Evolutionary conservation across 768 basidiomycete genomes (phyloP).

Genomic region (Chiua virens): DNA sequence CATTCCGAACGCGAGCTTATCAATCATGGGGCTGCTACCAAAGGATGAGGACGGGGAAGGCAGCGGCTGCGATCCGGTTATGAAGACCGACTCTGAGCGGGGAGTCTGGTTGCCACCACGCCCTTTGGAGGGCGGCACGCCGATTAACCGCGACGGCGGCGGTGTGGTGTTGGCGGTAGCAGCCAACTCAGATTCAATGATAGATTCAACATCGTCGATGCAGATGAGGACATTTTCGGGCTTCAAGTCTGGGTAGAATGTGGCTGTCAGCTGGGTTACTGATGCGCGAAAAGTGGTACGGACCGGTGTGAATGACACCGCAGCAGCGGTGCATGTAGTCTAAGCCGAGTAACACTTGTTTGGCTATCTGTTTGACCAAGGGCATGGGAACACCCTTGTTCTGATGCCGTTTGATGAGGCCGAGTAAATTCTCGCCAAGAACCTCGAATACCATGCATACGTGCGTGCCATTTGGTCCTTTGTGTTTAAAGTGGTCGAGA

Average conservation of each 20-base stretch:
- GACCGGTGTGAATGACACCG: conserved; percentile 93
- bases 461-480: conserved; percentile 94
- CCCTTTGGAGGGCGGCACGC: conserved; percentile 91
- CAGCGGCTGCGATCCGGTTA: conserved; percentile 91
- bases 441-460: conserved; percentile 99
- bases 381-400: conserved; percentile 95
- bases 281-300: conserved; percentile 15
- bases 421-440: conserved; percentile 93
- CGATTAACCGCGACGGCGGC: conserved; percentile 67
- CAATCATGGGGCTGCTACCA: conserved; percentile 69
- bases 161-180: conserved; percentile 34
- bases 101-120: conserved; percentile 97
- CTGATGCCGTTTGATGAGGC: conserved; percentile 96
- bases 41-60: conserved; percentile 82
- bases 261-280: conserved; percentile 3
- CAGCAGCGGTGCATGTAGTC: conserved; percentile 99
- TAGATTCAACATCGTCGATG: conserved; percentile 94
- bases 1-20: conserved; percentile 93
- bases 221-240: conserved; percentile 97
- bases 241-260: conserved; percentile 68
- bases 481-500: conserved; percentile 96
- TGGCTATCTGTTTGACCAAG: conserved; percentile 93
- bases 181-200: conserved; percentile 82
- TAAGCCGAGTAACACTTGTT: conserved; percentile 91
- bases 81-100: conserved; percentile 74